Conservation (phyloP, 805 yeast genomes). For the Torulaspora maleeae region DNA sequence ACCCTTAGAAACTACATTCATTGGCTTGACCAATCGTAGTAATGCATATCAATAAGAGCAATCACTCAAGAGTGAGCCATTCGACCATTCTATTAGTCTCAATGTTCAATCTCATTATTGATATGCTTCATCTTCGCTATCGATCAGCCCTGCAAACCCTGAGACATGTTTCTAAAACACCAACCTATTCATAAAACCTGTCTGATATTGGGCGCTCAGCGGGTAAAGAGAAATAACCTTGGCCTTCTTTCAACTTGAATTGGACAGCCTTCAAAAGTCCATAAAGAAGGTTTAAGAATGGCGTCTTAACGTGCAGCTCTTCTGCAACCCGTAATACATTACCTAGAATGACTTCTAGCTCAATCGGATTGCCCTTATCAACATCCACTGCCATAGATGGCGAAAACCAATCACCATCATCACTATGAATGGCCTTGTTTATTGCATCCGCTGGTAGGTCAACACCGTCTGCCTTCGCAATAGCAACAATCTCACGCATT, state of each 20-base stretch:
- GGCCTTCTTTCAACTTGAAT: constrained; percentile 53
- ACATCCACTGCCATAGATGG: constrained; percentile 75
- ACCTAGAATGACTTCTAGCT: constrained; percentile 67
- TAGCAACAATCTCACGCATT: constrained; percentile 58
- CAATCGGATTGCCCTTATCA: constrained; percentile 61
- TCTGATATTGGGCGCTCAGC: constrained; percentile 36
- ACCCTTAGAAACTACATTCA: too few relatives aligned
- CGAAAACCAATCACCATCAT: constrained; percentile 53
- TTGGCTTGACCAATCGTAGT: too few relatives aligned
- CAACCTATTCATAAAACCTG: background rate
- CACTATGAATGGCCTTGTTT: constrained; percentile 49
- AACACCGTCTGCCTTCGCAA: constrained; percentile 68
- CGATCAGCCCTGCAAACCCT: too few relatives aligned
- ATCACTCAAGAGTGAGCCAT: too few relatives aligned
- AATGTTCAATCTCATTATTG: too few relatives aligned
- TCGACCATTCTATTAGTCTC: too few relatives aligned
- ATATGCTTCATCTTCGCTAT: too few relatives aligned
- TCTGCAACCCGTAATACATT: constrained; percentile 52
- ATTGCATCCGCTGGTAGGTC: constrained; percentile 48
- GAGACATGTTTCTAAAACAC: too few relatives aligned
- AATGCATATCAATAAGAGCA: too few relatives aligned
- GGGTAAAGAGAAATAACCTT: constrained; percentile 46
- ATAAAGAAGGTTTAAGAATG: constrained; percentile 56
- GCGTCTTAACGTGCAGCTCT: constrained; percentile 48
- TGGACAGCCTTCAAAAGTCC: constrained; percentile 57